Evolutionary conservation across 352 stramenopile genomes (phyloP).

Genomic region (Globisporangium canariense): DNA sequence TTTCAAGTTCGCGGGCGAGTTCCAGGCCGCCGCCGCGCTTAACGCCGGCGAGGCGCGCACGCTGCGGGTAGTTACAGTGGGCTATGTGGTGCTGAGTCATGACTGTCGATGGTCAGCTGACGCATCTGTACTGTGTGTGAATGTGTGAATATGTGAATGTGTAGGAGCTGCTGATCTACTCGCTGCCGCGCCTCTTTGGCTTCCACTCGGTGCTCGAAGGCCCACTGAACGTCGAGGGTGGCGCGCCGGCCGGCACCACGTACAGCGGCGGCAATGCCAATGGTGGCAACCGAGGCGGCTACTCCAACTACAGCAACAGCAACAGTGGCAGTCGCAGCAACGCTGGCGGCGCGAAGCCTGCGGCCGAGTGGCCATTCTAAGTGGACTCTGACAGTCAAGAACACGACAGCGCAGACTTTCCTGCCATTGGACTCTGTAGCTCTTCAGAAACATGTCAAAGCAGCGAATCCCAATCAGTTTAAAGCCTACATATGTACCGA

Average conservation of each 20-base stretch:
- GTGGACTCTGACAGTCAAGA: not conserved
- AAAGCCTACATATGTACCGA: no score
- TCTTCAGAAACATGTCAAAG: not conserved
- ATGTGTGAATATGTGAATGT: conserved; percentile 4
- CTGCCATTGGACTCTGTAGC: not conserved
- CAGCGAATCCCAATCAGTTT: not conserved
- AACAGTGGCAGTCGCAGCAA: conserved; percentile 24
- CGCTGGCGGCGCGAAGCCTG: conserved; percentile 29
- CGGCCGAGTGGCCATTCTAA: conserved; percentile 79
- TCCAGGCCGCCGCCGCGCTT: conserved; percentile 49
- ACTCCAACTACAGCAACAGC: conserved; percentile 19
- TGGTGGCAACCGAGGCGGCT: conserved; percentile 27
- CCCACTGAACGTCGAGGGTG: conserved; percentile 52
- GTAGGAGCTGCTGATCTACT: conserved; percentile 75
- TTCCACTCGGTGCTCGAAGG: conserved; percentile 78
- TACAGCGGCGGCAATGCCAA: conserved; percentile 24
- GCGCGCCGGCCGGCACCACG: conserved; percentile 21
- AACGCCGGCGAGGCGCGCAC: conserved; percentile 70
- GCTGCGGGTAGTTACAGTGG: conserved; percentile 24
- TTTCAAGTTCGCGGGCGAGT: conserved; percentile 56
- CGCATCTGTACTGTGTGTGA: not conserved
- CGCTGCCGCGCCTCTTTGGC: conserved; percentile 67
- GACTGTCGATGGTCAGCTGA: not conserved
- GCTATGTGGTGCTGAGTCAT: no score
- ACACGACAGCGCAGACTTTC: not conserved